Conservation (phyloP, 2,329 filamentous ascomycete species). For the Celoporthe dispersa region DNA sequence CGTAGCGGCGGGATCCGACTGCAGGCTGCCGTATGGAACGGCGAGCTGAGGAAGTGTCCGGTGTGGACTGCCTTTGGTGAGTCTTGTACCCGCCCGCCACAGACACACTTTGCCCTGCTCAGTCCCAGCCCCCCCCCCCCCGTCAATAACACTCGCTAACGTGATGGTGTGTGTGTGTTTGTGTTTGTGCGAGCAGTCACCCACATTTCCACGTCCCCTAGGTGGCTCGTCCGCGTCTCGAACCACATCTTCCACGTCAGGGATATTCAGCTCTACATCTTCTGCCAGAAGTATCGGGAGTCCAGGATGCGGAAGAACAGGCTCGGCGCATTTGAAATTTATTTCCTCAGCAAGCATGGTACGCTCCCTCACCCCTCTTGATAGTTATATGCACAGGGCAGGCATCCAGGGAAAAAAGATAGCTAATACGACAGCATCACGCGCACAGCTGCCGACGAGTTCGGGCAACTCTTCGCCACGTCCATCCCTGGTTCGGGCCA, state of each 20-base stretch:
- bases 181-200: slow-evolving; percentile 50
- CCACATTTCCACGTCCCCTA: slow-evolving; percentile 50
- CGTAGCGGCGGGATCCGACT: slow-evolving; percentile 55
- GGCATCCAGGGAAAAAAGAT: background rate
- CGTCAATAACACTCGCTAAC: background rate
- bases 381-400: background rate
- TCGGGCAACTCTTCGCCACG: slow-evolving; percentile 47
- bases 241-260: slow-evolving; percentile 54
- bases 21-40: slow-evolving; percentile 60
- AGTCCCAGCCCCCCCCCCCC: no score
- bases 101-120: no score
- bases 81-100: slow-evolving; percentile 29
- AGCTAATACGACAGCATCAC: background rate
- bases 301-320: slow-evolving; percentile 55
- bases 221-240: slow-evolving; percentile 56
- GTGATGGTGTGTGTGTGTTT: background rate
- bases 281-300: slow-evolving; percentile 60
- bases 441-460: slow-evolving; percentile 41
- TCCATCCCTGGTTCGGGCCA: slow-evolving; percentile 10
- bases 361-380: slow-evolving; percentile 22
- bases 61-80: slow-evolving; percentile 68
- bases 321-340: slow-evolving; percentile 54
- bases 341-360: slow-evolving; percentile 51
- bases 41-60: slow-evolving; percentile 57
- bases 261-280: slow-evolving; percentile 62